Evolutionary conservation across 345 rosid genomes (phyloP).

Genomic region (Lagerstroemia speciosa): DNA sequence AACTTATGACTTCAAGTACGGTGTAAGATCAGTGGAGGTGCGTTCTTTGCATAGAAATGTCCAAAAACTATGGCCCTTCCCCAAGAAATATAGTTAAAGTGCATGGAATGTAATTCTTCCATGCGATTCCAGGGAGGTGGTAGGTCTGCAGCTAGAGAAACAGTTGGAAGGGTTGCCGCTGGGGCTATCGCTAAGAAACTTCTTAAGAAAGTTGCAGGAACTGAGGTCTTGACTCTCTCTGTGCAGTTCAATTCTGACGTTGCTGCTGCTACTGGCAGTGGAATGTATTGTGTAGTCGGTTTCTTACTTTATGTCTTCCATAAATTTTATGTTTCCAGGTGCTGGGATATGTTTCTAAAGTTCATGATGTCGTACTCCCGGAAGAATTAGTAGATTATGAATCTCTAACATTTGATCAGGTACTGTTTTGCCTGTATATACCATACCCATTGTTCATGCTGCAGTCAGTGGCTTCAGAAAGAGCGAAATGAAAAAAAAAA

Average conservation of each 20-base stretch:
- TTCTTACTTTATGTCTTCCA: neutral
- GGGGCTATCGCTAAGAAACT: constrained; percentile 97
- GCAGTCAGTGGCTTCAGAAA: too few relatives aligned
- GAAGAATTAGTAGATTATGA: constrained; percentile 62
- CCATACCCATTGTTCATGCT: neutral
- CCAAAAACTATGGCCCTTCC: neutral
- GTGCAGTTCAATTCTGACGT: neutral
- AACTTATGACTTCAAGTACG: constrained; percentile 98
- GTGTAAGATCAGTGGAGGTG: constrained; percentile 94
- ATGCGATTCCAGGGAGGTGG: constrained; percentile 70
- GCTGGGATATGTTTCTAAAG: constrained; percentile 94
- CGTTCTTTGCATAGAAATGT: constrained; percentile 5
- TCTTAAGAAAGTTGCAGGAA: constrained; percentile 64
- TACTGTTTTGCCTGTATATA: constrained; percentile 16
- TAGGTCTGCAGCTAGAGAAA: constrained; percentile 96
- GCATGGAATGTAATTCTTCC: neutral
- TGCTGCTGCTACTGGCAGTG: neutral
- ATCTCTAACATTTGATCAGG: constrained; percentile 71
- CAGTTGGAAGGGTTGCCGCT: constrained; percentile 95
- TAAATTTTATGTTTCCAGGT: constrained; percentile 35
- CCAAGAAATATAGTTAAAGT: neutral
- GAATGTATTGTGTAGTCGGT: neutral
- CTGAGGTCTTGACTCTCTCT: constrained; percentile 48
- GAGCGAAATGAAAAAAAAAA: too few relatives aligned
- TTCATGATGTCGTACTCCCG: constrained; percentile 71